phyloP scores from a whole-genome alignment of 2,329 filamentous ascomycete genomes.

The Fusarium goolgardi region DNA sequence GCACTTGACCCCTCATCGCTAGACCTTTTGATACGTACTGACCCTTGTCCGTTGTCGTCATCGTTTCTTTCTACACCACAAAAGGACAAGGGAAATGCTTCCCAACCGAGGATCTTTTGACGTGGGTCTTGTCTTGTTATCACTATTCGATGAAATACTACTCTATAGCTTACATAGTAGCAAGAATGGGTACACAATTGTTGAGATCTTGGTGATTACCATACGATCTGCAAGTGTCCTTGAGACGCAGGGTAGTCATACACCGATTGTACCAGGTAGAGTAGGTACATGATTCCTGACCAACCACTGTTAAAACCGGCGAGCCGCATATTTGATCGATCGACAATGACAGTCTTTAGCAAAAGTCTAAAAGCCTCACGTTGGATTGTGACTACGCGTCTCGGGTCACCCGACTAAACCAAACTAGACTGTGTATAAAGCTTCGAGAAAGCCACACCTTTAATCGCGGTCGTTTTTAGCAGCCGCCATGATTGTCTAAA shows the following conservation, averaged over 20 bases:
- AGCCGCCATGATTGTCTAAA: not conserved
- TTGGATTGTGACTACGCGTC: not conserved
- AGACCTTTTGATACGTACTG: not conserved
- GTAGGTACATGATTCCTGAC: not conserved
- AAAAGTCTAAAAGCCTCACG: not conserved
- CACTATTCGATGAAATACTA: not conserved
- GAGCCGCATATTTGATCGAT: not conserved
- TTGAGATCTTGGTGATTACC: not conserved
- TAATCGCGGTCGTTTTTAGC: not conserved
- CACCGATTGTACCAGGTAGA: not conserved
- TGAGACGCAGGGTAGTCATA: not conserved
- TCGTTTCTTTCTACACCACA: not conserved
- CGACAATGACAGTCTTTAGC: not conserved
- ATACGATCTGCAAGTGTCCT: not conserved
- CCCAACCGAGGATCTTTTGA: slow-evolving; percentile 1
- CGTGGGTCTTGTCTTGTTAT: not conserved
- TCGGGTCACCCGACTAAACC: not conserved
- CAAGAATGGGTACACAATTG: not conserved
- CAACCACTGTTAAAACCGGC: not conserved
- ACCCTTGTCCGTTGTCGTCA: slow-evolving; percentile 4
- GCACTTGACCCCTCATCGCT: slow-evolving; percentile 1
- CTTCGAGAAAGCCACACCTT: not conserved
- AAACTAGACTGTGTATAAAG: not conserved
- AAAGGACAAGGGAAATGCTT: not conserved
- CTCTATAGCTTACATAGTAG: not conserved